These are phyloP conservation scores for Suillus lakei DNA, from an alignment of 768 basidiomycete species.

Conservation along the genomic window DNA sequence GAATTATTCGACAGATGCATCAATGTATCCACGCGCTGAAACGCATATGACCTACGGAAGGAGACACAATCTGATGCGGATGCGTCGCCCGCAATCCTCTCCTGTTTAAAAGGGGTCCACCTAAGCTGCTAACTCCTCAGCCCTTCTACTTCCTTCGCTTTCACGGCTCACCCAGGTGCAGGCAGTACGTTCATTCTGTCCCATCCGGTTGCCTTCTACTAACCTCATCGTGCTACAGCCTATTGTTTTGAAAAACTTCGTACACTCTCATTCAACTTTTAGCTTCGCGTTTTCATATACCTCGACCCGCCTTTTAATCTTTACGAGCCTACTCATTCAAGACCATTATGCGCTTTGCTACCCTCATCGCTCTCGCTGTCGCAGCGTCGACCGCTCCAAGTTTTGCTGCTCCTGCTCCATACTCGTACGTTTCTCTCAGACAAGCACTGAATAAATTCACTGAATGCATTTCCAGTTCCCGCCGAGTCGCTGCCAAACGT, in stretches of 20 bases:
- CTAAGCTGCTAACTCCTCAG: neutral
- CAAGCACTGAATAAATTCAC: neutral
- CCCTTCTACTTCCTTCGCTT: neutral
- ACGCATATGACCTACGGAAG: neutral
- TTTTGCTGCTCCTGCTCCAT: neutral
- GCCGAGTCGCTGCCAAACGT: neutral
- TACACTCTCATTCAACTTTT: slow-evolving; percentile 2
- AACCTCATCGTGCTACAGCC: neutral
- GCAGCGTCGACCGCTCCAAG: neutral
- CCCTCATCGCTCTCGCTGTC: neutral
- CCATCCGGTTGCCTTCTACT: neutral
- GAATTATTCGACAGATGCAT: slow-evolving; percentile 65
- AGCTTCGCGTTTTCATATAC: neutral
- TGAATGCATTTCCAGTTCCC: neutral
- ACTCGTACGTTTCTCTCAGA: neutral
- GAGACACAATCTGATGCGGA: neutral
- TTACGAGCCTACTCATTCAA: neutral
- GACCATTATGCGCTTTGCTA: neutral
- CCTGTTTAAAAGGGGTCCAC: neutral
- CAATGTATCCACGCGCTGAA: slow-evolving; percentile 32
- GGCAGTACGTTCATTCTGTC: neutral
- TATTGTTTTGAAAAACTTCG: neutral
- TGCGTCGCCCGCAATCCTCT: too few relatives aligned
- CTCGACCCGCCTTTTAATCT: neutral
- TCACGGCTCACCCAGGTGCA: slow-evolving; percentile 5